Evolutionary conservation across 148 eudicot species (phyloP), one percentile per base, ranked within the genome.

Genomic region (Spergularia bocconei): DNA sequence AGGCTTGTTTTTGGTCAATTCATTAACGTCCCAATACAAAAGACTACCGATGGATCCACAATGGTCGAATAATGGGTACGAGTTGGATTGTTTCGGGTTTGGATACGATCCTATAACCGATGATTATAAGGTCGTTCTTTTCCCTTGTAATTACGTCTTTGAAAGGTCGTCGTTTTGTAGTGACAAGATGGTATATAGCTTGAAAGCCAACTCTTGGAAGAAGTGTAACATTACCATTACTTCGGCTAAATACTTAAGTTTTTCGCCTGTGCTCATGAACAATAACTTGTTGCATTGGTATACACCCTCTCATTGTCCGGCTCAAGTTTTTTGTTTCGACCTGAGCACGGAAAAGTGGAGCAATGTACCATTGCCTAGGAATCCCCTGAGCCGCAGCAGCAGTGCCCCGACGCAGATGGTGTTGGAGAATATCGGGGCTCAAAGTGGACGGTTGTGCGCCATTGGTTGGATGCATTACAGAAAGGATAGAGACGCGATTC

Each of bases 181-280:
- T 71, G 62, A 75, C 11, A 71, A 65, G 38, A 67, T 75, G 71
- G 72, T 75, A 54, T 75, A 75, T 75, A 75, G 78, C 21, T 54
- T 75, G 17, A 56, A 12, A 13, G 23, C 68, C 39, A 23, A 75
- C 39, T 55, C 41, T 1, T 75, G 78, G 78, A 75, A 55, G 78
- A 71, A 11, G 72, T n/a, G n/a, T n/a, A n/a, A n/a, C n/a, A n/a
- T n/a, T n/a, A n/a, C n/a, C n/a, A n/a, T n/a, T n/a, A n/a, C n/a
- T n/a, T n/a, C n/a, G n/a, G n/a, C n/a, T n/a, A n/a, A n/a, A n/a
- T n/a, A n/a, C n/a, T n/a, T n/a, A n/a, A n/a, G n/a, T n/a, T n/a
- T n/a, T n/a, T n/a, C n/a, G n/a, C n/a, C n/a, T n/a, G n/a, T 44
- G 2, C 78, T 75, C 23, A 6, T 75, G 1, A 56, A 66, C 15